These are phyloP conservation scores for Populus alba DNA, from an alignment of 345 rosid genomes.

Conservation along the genomic window DNA sequence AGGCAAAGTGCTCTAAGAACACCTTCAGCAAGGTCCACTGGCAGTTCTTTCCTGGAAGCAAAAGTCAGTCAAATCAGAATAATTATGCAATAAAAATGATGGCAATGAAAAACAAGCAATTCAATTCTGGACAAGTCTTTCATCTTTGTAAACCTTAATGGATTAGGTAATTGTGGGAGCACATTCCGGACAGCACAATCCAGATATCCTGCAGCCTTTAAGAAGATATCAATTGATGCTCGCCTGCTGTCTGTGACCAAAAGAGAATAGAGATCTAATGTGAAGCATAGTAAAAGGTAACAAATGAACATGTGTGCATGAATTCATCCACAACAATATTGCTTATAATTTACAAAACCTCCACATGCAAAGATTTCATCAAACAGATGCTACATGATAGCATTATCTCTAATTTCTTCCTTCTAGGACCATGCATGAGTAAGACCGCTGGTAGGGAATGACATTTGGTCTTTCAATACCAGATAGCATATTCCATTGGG, in stretches of 20 bases:
- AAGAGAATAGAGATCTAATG: neutral
- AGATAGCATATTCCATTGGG: neutral
- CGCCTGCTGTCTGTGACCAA: conserved; percentile 67
- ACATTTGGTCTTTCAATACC: neutral
- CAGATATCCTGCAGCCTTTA: conserved; percentile 95
- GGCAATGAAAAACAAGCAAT: conserved; percentile 6
- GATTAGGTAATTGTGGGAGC: conserved; percentile 78
- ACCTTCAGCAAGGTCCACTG: conserved; percentile 92
- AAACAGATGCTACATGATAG: neutral
- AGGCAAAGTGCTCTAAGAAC: conserved; percentile 87
- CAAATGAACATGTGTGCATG: neutral
- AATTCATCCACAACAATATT: neutral
- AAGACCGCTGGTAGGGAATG: neutral
- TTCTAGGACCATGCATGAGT: neutral
- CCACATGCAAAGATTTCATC: neutral
- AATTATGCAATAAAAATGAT: conserved; percentile 2
- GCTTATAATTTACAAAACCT: neutral
- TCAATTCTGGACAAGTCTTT: conserved; percentile 1
- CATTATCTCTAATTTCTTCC: neutral
- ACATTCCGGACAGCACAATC: conserved; percentile 90
- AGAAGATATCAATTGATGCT: conserved; percentile 81
- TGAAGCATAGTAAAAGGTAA: neutral
- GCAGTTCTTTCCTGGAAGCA: conserved; percentile 72
- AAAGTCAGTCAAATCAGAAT: conserved; percentile 12
- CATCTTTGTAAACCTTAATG: conserved; percentile 55